Evolutionary conservation across 2,329 filamentous ascomycete genomes (phyloP).

Genomic region (Arthroderma sp.): DNA sequence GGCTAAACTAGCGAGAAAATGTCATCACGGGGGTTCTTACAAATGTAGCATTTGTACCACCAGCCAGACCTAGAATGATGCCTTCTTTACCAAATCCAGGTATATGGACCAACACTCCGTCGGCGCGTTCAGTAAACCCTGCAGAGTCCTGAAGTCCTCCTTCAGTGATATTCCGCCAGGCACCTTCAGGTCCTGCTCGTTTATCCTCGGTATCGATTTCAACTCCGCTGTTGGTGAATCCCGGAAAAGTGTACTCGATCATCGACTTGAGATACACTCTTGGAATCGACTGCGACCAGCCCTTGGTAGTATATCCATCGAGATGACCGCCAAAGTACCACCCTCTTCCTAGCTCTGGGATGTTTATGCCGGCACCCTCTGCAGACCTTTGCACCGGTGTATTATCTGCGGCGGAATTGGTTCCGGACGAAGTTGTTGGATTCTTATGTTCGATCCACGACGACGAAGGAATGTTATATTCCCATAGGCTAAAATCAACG

Average conservation of each 20-base stretch:
- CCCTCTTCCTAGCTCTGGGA: conserved; percentile 56
- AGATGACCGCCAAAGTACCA: conserved; percentile 73
- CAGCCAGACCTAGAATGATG: conserved; percentile 64
- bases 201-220: conserved; percentile 41
- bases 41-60: conserved; percentile 57
- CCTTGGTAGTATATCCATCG: conserved; percentile 50
- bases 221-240: conserved; percentile 53
- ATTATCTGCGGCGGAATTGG: conserved; percentile 46
- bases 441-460: conserved; percentile 52
- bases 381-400: conserved; percentile 54
- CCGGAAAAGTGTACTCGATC: conserved; percentile 64
- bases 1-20: not conserved
- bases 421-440: conserved; percentile 52
- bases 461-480: conserved; percentile 50
- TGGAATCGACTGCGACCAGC: conserved; percentile 54
- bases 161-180: conserved; percentile 62
- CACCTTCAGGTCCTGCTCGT: conserved; percentile 49
- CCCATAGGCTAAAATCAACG: conserved; percentile 53
- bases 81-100: conserved; percentile 66
- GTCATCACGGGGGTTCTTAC: conserved; percentile 32
- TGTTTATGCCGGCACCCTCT: conserved; percentile 60
- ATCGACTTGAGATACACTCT: conserved; percentile 62
- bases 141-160: conserved; percentile 54
- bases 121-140: conserved; percentile 61
- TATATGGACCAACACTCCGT: conserved; percentile 61